Conservation (phyloP, 257 asterid species). For the Rhazya stricta region DNA sequence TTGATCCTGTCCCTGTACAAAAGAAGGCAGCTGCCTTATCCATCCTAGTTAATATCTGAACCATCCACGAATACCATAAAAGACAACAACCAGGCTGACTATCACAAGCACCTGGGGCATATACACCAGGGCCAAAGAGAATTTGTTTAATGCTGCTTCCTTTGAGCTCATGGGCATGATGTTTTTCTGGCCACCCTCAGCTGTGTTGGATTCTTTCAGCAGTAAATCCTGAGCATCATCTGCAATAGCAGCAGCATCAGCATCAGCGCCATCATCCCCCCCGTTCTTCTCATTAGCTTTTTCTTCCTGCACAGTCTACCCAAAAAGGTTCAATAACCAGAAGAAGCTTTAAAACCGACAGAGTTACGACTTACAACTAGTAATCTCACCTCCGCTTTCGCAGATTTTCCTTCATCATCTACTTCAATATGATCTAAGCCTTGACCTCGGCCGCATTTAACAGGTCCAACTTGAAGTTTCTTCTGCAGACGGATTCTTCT, state of each 20-base stretch:
- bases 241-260: not conserved
- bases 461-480: conserved; percentile 53
- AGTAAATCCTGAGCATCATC: conserved; percentile 26
- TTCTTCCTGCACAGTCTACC: conserved; percentile 46
- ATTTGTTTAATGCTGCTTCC: conserved; percentile 13
- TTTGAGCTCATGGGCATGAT: conserved; percentile 14
- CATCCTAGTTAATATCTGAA: not conserved
- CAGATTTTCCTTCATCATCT: conserved; percentile 19
- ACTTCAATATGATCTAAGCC: conserved; percentile 25
- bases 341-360: not conserved
- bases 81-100: conserved; percentile 32
- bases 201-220: conserved; percentile 8
- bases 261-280: too few relatives aligned
- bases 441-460: conserved; percentile 30
- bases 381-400: conserved; percentile 40
- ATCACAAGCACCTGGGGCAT: conserved; percentile 44
- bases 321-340: not conserved
- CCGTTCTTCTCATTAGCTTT: conserved; percentile 13
- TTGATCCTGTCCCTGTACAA: not conserved
- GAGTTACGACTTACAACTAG: not conserved
- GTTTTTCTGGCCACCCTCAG: conserved; percentile 18
- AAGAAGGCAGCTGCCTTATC: not conserved
- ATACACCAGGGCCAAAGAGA: conserved; percentile 18
- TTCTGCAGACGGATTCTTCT: conserved; percentile 59
- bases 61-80: conserved; percentile 35